Percentiles rank a stretch among this genome's conserved stretches.
These are phyloP conservation scores for Santalum album DNA, from an alignment of 164 flowering plant species.

Conservation along the genomic window DNA sequence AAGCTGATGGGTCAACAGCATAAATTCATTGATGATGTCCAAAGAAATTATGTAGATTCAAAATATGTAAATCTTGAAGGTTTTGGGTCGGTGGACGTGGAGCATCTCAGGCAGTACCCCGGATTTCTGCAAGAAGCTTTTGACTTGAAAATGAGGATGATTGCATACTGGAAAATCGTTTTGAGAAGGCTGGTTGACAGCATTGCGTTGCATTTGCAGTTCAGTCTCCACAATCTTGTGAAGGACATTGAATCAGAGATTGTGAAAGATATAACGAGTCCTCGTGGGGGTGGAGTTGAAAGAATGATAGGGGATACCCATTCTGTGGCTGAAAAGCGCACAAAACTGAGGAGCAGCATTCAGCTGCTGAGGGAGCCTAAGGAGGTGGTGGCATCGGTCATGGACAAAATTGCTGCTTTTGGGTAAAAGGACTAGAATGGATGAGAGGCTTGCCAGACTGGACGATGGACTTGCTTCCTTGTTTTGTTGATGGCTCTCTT, in stretches of 20 bases:
- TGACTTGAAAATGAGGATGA: conserved; percentile 1
- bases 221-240: background rate
- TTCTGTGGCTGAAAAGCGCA: background rate
- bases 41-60: background rate
- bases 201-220: background rate
- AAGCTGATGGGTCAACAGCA: background rate
- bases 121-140: background rate
- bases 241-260: background rate
- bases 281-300: background rate
- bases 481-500: no score
- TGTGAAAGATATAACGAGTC: background rate
- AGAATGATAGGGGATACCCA: background rate
- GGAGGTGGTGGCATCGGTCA: background rate
- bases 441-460: no score
- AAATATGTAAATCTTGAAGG: background rate
- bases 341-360: background rate
- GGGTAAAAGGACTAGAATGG: no score
- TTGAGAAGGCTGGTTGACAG: background rate
- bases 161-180: background rate
- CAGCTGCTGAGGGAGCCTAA: background rate
- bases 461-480: no score
- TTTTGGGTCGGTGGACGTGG: background rate
- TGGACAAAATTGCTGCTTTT: background rate
- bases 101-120: background rate
- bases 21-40: background rate